Evolutionary conservation across 768 basidiomycete species (phyloP).

Genomic region (Postia placenta): DNA sequence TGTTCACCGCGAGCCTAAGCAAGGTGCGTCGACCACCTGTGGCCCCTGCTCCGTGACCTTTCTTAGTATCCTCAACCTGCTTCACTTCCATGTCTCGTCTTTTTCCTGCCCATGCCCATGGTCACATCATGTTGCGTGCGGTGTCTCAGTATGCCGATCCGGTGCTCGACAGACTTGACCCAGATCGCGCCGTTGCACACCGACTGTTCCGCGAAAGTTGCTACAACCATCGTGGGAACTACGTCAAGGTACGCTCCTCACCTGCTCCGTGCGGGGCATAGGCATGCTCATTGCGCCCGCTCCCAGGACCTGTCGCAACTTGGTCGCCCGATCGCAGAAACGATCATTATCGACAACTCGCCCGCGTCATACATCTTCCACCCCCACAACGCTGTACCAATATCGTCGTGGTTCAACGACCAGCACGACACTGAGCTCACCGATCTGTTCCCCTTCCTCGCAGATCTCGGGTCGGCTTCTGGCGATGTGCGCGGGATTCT

Average conservation of each 20-base stretch:
- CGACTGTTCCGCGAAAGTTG: constrained; percentile 96
- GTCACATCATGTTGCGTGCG: neutral
- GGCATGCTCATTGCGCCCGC: neutral
- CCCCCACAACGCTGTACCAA: constrained; percentile 96
- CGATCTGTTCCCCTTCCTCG: constrained; percentile 89
- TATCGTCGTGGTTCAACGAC: constrained; percentile 99
- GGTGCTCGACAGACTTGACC: constrained; percentile 93
- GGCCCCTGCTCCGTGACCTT: neutral
- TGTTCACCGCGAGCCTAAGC: constrained; percentile 95
- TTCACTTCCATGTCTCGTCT: neutral
- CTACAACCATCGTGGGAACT: constrained; percentile 98
- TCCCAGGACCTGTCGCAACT: constrained; percentile 91
- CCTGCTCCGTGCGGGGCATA: neutral
- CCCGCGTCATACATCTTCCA: constrained; percentile 99
- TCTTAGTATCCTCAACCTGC: neutral
- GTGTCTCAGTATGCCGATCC: constrained; percentile 87
- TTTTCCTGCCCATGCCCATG: neutral
- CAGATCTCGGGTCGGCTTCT: constrained; percentile 67
- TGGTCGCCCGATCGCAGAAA: constrained; percentile 86
- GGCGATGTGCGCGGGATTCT: constrained; percentile 63
- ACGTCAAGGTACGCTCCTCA: constrained; percentile 75
- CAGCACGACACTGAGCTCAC: constrained; percentile 97
- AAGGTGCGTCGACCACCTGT: constrained; percentile 50
- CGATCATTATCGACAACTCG: constrained; percentile 98
- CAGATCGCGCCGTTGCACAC: constrained; percentile 86